Conservation (phyloP, 306 rosid species). For the Quercus rubra region DNA sequence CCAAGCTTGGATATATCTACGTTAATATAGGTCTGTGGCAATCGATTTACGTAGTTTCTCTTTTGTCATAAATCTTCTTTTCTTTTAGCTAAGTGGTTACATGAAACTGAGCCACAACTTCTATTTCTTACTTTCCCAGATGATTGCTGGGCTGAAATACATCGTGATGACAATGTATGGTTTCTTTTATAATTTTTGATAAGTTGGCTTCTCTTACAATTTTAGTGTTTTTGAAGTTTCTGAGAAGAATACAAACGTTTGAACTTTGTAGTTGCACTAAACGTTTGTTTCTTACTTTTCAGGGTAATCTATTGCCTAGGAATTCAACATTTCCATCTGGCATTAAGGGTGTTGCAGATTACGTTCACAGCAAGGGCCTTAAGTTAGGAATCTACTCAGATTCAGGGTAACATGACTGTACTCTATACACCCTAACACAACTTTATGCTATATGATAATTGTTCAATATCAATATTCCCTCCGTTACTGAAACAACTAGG, state of each 20-base stretch:
- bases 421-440: not conserved
- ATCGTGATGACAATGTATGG: slow-evolving; percentile 61
- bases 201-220: not conserved
- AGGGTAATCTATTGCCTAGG: slow-evolving; percentile 77
- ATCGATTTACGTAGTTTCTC: not conserved
- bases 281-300: not conserved
- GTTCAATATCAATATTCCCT: not conserved
- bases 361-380: slow-evolving; percentile 90
- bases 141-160: slow-evolving; percentile 97
- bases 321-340: slow-evolving; percentile 91
- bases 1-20: slow-evolving; percentile 84
- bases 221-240: not conserved
- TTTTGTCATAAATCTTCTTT: not conserved
- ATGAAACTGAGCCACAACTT: not conserved
- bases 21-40: slow-evolving; percentile 70
- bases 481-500: not conserved
- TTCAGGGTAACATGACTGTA: slow-evolving; percentile 64
- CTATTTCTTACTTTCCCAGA: slow-evolving; percentile 37
- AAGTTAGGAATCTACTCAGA: slow-evolving; percentile 96
- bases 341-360: slow-evolving; percentile 82
- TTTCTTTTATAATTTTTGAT: not conserved
- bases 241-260: not conserved
- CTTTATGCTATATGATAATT: not conserved
- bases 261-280: not conserved
- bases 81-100: slow-evolving; percentile 7